Base-by-base conservation (phyloP, 2,329 filamentous ascomycete genomes). In the Alternaria panax region DNA sequence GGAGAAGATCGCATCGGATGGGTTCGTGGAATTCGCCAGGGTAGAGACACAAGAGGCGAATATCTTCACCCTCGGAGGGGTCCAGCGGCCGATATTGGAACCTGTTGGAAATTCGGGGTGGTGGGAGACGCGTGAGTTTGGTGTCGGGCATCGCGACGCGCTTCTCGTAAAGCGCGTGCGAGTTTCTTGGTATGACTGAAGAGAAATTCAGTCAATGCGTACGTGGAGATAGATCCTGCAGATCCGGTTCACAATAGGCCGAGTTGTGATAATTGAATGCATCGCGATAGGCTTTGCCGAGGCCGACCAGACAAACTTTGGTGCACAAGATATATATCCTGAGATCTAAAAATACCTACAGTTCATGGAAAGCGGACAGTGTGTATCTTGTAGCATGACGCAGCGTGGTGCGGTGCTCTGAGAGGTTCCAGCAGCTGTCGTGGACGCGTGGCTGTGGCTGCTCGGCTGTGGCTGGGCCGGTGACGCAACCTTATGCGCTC, bases 381-480 rank as follows among this genome's bases (percentile, higher is more conserved):
- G 27, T n/a, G 43, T 25, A 32, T 27, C 27, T 30, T 28, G 48
- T 41, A 20, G 38, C 30, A 54, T 40, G 45, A 58, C 45, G 36
- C 36, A n/a, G 41, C 20, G 38, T 20, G 30, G 24, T 32, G 47
- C 36, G 18, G 14, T 40, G 43, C 51, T 45, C n/a, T 54, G 12
- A n/a, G 46, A 54, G 41, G 24, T 27, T 38, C 18, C 32, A 40
- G 36, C 41, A 24, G 30, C 32, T 38, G 51, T 45, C 18, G 20
- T 54, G 51, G 56, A 59, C 56, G 56, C 56, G 56, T 55, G 56
- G 56, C 56, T 58, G 56, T 59, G 56, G 56, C 51, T 47, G 48
- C 48, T 53, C 40, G 36, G 18, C n/a, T 57, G 54, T 57, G 56
- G 56, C 56, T 59, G 51, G 28, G 30, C 48, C 32, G 56, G 38